These are phyloP conservation scores for Diutina neorugosa DNA, from an alignment of 1,139 yeast genomes.

Conservation along the genomic window DNA sequence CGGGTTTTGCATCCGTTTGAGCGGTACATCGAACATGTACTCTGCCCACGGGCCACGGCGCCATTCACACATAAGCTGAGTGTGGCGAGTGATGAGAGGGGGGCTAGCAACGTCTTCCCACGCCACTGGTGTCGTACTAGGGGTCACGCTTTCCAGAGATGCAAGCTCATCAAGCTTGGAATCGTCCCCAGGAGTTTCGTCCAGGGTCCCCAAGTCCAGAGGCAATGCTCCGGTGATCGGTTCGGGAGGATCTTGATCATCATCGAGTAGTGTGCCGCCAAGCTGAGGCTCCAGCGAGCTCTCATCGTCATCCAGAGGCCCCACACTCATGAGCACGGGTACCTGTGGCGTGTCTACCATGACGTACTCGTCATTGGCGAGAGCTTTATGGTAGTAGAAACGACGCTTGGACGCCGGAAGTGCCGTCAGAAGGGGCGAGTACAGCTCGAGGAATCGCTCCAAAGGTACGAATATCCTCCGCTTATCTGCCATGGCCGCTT, in stretches of 20 bases:
- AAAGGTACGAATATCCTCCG: not conserved
- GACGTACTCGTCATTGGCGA: not conserved
- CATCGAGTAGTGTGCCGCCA: not conserved
- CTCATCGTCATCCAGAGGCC: slow-evolving; percentile 1
- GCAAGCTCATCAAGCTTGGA: not conserved
- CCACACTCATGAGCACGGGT: not conserved
- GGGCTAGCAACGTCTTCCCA: not conserved
- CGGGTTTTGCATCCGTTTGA: slow-evolving; percentile 26
- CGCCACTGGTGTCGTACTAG: not conserved
- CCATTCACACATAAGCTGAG: not conserved
- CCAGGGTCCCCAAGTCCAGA: slow-evolving; percentile 8
- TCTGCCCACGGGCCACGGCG: not conserved
- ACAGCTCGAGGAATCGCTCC: slow-evolving; percentile 13
- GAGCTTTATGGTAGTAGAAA: slow-evolving; percentile 18
- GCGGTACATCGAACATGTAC: not conserved
- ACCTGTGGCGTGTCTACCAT: not conserved
- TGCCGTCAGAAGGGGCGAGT: slow-evolving; percentile 17
- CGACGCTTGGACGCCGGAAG: slow-evolving; percentile 19
- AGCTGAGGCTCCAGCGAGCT: not conserved
- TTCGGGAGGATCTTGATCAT: slow-evolving; percentile 38
- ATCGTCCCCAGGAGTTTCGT: not conserved
- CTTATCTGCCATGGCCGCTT: not conserved
- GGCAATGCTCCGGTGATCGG: slow-evolving; percentile 27
- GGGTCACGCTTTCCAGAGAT: not conserved
- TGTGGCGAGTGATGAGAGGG: not conserved